These are phyloP conservation scores for Polytrichum commune DNA, from an alignment of 225 moss, liverwort and hornwort species.

Conservation along the genomic window DNA sequence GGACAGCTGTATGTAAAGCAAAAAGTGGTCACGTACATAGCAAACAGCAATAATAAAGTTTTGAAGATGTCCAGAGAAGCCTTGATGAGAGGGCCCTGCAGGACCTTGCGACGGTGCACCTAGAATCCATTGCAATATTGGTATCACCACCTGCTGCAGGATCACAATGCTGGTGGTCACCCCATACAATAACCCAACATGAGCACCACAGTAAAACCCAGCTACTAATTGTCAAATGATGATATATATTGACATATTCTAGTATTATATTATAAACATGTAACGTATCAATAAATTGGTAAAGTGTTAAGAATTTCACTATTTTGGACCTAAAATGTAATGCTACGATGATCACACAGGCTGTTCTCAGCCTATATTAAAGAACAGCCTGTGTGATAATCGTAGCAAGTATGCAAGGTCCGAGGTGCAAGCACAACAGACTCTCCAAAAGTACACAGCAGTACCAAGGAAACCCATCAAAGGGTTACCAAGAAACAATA, in stretches of 20 bases:
- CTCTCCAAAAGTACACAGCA: not conserved
- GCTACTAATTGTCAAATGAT: not conserved
- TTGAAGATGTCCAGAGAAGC: conserved; percentile 53
- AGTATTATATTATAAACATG: too few relatives aligned
- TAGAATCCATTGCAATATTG: conserved; percentile 61
- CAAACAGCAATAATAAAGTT: conserved; percentile 58
- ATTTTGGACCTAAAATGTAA: too few relatives aligned
- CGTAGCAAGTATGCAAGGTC: too few relatives aligned
- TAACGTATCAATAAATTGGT: too few relatives aligned
- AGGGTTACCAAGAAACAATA: not conserved
- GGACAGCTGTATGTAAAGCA: not conserved
- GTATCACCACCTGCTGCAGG: conserved; percentile 66
- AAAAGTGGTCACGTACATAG: conserved; percentile 58
- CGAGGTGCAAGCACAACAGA: not conserved
- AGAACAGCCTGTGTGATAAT: too few relatives aligned
- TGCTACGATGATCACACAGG: too few relatives aligned
- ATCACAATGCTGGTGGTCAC: conserved; percentile 62
- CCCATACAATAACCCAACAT: conserved; percentile 15
- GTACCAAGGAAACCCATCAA: not conserved
- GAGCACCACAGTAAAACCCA: not conserved
- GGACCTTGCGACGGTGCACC: conserved; percentile 37
- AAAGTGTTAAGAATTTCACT: too few relatives aligned
- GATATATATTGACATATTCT: too few relatives aligned
- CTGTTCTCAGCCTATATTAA: too few relatives aligned
- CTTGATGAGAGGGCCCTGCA: conserved; percentile 21